Evolutionary conservation across 768 basidiomycete genomes (phyloP).

Genomic region (Phylloporus rhodoxanthus): DNA sequence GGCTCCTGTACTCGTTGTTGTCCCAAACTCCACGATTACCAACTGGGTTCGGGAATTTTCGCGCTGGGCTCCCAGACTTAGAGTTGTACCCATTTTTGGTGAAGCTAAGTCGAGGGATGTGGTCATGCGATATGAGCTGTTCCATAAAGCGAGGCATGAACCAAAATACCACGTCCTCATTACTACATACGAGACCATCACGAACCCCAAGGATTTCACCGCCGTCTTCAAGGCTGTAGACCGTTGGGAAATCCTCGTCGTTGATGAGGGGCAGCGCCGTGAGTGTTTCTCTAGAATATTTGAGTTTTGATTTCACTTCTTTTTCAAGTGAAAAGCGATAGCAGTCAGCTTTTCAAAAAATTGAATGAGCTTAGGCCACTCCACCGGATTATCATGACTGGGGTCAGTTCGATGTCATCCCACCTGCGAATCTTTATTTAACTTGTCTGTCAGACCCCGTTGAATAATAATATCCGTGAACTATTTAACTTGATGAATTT

Average conservation of each 20-base stretch:
- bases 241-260: slow-evolving; percentile 88
- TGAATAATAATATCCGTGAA: slow-evolving; percentile 97
- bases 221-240: slow-evolving; percentile 74
- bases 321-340: slow-evolving; percentile 73
- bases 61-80: slow-evolving; percentile 57
- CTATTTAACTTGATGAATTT: slow-evolving; percentile 97
- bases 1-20: slow-evolving; percentile 82
- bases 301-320: slow-evolving; percentile 5
- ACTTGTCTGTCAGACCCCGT: slow-evolving; percentile 56
- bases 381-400: slow-evolving; percentile 87
- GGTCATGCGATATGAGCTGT: slow-evolving; percentile 77
- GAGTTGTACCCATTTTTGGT: slow-evolving; percentile 84
- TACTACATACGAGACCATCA: slow-evolving; percentile 87
- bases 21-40: slow-evolving; percentile 93
- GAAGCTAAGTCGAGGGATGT: slow-evolving; percentile 74
- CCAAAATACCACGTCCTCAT: slow-evolving; percentile 85
- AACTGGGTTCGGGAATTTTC: slow-evolving; percentile 96
- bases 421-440: background rate
- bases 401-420: slow-evolving; percentile 40
- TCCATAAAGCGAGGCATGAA: slow-evolving; percentile 47
- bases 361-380: slow-evolving; percentile 71
- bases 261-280: slow-evolving; percentile 93
- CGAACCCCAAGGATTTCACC: slow-evolving; percentile 59
- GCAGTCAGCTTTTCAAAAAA: slow-evolving; percentile 72
- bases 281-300: slow-evolving; percentile 30